Conservation (phyloP, 768 basidiomycete genomes). For the Asterophora lycoperdoides region DNA sequence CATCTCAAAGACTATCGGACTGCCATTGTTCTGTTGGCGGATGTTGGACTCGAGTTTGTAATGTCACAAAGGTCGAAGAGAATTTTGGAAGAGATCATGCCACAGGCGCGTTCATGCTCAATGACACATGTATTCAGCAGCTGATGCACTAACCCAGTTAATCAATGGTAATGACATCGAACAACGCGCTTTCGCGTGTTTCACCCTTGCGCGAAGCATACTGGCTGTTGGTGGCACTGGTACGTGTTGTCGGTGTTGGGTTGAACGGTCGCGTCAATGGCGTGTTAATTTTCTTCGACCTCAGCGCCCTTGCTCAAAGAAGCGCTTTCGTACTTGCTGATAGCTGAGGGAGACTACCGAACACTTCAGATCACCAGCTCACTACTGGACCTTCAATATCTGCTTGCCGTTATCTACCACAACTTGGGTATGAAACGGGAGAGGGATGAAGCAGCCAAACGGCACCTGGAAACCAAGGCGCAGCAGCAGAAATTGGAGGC, state of each 20-base stretch:
- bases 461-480: slow-evolving; percentile 44
- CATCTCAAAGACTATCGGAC: slow-evolving; percentile 64
- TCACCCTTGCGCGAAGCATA: slow-evolving; percentile 71
- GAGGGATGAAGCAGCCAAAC: slow-evolving; percentile 49
- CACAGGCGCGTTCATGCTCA: slow-evolving; percentile 50
- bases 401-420: slow-evolving; percentile 67
- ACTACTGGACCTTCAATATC: slow-evolving; percentile 65
- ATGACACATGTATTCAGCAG: neutral
- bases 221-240: slow-evolving; percentile 53
- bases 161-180: slow-evolving; percentile 71
- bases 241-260: slow-evolving; percentile 31
- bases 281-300: neutral
- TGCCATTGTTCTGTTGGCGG: slow-evolving; percentile 69
- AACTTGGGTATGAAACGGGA: slow-evolving; percentile 54
- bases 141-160: slow-evolving; percentile 37
- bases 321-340: slow-evolving; percentile 56
- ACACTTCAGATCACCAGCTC: slow-evolving; percentile 55
- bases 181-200: slow-evolving; percentile 69
- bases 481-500: slow-evolving; percentile 39
- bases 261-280: neutral
- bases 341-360: slow-evolving; percentile 64
- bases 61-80: slow-evolving; percentile 62
- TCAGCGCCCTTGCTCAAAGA: slow-evolving; percentile 44
- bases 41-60: slow-evolving; percentile 72
- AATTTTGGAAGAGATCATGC: slow-evolving; percentile 76